phyloP scores from a whole-genome alignment of 768 basidiomycete genomes.

The Trametopsis cervina region DNA sequence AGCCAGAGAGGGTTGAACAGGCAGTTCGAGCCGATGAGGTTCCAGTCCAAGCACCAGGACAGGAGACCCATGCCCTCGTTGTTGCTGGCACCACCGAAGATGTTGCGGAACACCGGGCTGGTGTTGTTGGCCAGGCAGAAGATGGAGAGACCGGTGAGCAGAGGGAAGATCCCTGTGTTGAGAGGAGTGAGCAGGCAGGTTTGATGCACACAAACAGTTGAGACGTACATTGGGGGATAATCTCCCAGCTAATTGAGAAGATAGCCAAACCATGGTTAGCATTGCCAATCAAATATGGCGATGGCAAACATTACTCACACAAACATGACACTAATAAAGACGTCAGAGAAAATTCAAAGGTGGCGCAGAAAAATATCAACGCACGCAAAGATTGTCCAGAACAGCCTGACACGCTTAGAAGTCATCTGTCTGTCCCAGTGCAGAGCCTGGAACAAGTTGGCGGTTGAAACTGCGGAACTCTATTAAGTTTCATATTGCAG shows the following conservation, averaged over 20 bases:
- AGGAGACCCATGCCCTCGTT: conserved; percentile 57
- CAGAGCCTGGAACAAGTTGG: conserved; percentile 28
- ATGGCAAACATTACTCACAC: not conserved
- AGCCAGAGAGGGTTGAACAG: conserved; percentile 26
- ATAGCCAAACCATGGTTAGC: not conserved
- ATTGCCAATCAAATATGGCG: conserved; percentile 1
- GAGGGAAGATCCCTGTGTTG: conserved; percentile 29
- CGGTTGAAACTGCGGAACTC: conserved; percentile 15
- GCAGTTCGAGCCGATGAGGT: conserved; percentile 43
- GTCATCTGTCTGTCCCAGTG: conserved; percentile 30
- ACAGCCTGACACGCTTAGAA: conserved; percentile 32
- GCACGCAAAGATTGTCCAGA: conserved; percentile 31
- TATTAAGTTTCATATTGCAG: conserved; percentile 10
- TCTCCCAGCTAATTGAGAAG: conserved; percentile 21
- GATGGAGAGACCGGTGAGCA: conserved; percentile 28
- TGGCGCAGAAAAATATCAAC: conserved; percentile 12
- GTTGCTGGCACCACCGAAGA: conserved; percentile 32
- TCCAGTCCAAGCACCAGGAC: conserved; percentile 57
- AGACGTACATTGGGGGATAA: conserved; percentile 34
- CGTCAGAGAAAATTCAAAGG: conserved; percentile 3
- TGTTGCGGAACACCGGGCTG: conserved; percentile 19
- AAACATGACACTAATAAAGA: conserved; percentile 7
- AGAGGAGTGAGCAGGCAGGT: not conserved
- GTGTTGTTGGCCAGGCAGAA: conserved; percentile 30
- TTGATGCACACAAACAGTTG: conserved; percentile 15